Evolutionary conservation across 177 flowering plant genomes (phyloP), one percentile per base, ranked within the genome.

Genomic region (Telopea speciosissima): DNA sequence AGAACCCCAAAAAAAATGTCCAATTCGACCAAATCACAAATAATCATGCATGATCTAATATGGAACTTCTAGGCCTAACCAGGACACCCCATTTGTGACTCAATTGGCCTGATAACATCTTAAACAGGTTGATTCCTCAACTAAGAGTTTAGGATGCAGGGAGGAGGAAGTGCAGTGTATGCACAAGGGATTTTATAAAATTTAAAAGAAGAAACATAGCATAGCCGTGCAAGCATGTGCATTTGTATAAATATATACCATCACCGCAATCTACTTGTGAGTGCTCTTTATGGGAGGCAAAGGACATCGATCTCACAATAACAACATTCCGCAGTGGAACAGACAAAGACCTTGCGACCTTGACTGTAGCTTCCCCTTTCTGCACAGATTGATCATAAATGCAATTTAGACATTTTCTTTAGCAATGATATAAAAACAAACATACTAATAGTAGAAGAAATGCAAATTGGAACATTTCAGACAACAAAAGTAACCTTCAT

Each of bases 331-430:
- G 76, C 63, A 79, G 81, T 26, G 97, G 97, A 70, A 89, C 87
- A 59, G 97, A 93, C 63, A 89, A 77, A 58, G 96, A 91, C 85
- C 97, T 88, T 66, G 89, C 73, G 65, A 89, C 85, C 26, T 70
- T 76, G 54, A 76, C 66, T 33, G 69, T 76, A 67, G 62, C 62
- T 67, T 75, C 68, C 12, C 68, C 79, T 78, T 77, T 82, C 97
- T 91, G 97, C 83, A 81, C 22, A 72, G 69, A 64, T 60, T 71
- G 44, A 71, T 62, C 62, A 65, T 11, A 19, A 54, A 59, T 58
- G 7, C 65, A 60, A 56, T 21, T 65, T 40, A 67, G 58, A 56
- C 66, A 40, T 13, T 24, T 61, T 21, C 12, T 71, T 19, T 65
- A 21, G 8, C 23, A 17, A 40, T 22, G 19, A 56, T 52, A 63